A percentile compares a stretch with the other conserved stretches of the same genome.
Conservation (phyloP, 345 rosid species). For the Laguncularia racemosa region DNA sequence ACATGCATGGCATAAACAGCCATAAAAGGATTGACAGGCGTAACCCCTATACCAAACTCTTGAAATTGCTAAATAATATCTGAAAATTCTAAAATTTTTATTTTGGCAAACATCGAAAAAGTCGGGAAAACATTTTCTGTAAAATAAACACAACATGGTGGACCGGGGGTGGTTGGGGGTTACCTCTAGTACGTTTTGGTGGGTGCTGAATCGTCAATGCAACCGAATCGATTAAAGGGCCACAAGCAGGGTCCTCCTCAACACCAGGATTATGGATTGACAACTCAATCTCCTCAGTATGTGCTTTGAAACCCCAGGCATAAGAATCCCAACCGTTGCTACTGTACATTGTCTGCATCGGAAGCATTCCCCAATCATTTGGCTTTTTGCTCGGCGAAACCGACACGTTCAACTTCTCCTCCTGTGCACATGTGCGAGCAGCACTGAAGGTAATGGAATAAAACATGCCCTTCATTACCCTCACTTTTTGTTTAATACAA, state of each 20-base stretch:
- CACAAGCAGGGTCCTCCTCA: constrained; percentile 75
- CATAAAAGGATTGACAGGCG: too few species aligned
- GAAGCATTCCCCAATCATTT: constrained; percentile 55
- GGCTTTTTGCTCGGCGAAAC: constrained; percentile 38
- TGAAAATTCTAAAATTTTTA: too few species aligned
- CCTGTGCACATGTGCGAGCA: constrained; percentile 81
- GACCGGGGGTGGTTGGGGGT: too few species aligned
- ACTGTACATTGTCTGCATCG: constrained; percentile 80
- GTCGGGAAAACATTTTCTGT: too few species aligned
- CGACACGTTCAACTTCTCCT: constrained; percentile 63
- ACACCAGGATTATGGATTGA: constrained; percentile 66
- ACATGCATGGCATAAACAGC: too few species aligned
- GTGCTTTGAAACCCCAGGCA: constrained; percentile 68
- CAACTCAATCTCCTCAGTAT: constrained; percentile 28
- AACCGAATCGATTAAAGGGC: constrained; percentile 66
- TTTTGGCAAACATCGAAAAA: too few species aligned
- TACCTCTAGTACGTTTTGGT: constrained; percentile 41
- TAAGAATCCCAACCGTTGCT: constrained; percentile 84
- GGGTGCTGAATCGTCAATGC: constrained; percentile 44
- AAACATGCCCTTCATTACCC: constrained; percentile 28
- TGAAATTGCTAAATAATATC: too few species aligned
- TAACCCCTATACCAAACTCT: too few species aligned
- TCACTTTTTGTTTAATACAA: constrained; percentile 51
- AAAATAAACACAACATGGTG: too few species aligned
- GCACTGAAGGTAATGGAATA: constrained; percentile 71